Conservation (phyloP, 768 basidiomycete species). For the Trametes coccinea region DNA sequence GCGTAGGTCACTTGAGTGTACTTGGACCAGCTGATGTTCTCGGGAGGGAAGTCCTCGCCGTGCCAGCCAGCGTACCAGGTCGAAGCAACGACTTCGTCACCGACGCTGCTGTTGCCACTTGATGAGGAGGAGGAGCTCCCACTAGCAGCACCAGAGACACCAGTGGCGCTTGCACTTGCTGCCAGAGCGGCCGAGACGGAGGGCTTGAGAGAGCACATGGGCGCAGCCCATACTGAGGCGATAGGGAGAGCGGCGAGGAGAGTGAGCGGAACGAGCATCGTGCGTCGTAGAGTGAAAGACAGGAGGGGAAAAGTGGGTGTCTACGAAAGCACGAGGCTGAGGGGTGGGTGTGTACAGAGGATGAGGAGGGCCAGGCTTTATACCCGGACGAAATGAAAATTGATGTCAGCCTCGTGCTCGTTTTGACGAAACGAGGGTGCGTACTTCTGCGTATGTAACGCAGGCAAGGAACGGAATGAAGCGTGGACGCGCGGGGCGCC, state of each 20-base stretch:
- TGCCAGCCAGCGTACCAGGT: slow-evolving; percentile 76
- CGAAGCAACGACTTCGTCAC: slow-evolving; percentile 21
- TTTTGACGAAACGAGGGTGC: neutral
- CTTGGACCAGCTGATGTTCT: slow-evolving; percentile 60
- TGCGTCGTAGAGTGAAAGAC: slow-evolving; percentile 20
- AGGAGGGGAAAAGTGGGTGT: slow-evolving; percentile 1
- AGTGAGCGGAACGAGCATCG: slow-evolving; percentile 23
- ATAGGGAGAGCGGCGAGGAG: slow-evolving; percentile 25
- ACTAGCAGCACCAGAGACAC: slow-evolving; percentile 1
- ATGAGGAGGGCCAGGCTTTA: slow-evolving; percentile 9
- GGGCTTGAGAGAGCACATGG: slow-evolving; percentile 28
- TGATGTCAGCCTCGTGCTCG: slow-evolving; percentile 4
- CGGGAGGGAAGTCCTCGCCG: slow-evolving; percentile 48
- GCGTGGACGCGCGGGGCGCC: neutral
- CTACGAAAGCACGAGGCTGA: slow-evolving; percentile 6
- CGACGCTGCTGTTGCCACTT: slow-evolving; percentile 10
- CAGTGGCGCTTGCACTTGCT: slow-evolving; percentile 9
- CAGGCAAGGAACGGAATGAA: too few relatives aligned
- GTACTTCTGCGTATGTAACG: too few relatives aligned
- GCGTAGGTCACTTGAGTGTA: slow-evolving; percentile 72
- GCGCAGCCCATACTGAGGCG: slow-evolving; percentile 32
- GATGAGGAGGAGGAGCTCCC: slow-evolving; percentile 12
- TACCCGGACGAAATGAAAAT: slow-evolving; percentile 9
- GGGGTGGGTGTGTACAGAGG: too few relatives aligned
- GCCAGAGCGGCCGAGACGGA: slow-evolving; percentile 12